These are phyloP conservation scores for Crithidia thermophila DNA, from an alignment of 208 protist species.

Conservation along the genomic window DNA sequence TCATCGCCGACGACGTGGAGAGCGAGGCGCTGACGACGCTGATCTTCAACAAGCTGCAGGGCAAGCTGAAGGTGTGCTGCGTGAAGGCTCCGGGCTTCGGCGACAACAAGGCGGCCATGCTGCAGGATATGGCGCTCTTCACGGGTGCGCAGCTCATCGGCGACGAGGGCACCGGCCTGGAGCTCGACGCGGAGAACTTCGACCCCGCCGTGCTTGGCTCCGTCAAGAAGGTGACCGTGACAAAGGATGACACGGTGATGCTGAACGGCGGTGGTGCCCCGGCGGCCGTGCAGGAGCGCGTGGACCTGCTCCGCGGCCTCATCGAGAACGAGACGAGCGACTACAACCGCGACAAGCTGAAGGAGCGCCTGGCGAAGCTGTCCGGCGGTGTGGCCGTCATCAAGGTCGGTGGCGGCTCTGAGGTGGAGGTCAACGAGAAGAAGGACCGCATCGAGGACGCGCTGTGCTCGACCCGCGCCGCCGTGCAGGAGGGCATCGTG, in stretches of 20 bases:
- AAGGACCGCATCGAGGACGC: constrained; percentile 99
- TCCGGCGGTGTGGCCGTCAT: constrained; percentile 97
- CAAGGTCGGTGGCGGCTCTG: constrained; percentile 97
- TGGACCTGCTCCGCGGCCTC: constrained; percentile 89
- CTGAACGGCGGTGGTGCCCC: constrained; percentile 95
- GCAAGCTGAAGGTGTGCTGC: constrained; percentile 88
- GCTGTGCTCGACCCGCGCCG: constrained; percentile 98
- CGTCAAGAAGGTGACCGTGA: constrained; percentile 91
- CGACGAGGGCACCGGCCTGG: constrained; percentile 92
- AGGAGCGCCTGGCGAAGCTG: constrained; percentile 98
- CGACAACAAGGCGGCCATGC: constrained; percentile 97
- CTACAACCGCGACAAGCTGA: constrained; percentile 98
- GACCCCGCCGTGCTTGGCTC: constrained; percentile 72
- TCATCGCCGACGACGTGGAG: constrained; percentile 99
- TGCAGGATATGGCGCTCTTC: constrained; percentile 99
- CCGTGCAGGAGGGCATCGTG: constrained; percentile 99
- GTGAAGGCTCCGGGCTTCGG: constrained; percentile 99
- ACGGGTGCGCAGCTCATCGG: constrained; percentile 95
- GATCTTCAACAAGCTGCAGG: constrained; percentile 89
- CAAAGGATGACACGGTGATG: constrained; percentile 98
- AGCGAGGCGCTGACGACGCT: constrained; percentile 95
- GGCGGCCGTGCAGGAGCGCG: constrained; percentile 91
- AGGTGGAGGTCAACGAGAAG: constrained; percentile 99
- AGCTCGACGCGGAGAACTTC: constrained; percentile 81
- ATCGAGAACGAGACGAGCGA: constrained; percentile 89